Base-by-base conservation (phyloP, 768 basidiomycete species). In the Lactarius indigo region DNA sequence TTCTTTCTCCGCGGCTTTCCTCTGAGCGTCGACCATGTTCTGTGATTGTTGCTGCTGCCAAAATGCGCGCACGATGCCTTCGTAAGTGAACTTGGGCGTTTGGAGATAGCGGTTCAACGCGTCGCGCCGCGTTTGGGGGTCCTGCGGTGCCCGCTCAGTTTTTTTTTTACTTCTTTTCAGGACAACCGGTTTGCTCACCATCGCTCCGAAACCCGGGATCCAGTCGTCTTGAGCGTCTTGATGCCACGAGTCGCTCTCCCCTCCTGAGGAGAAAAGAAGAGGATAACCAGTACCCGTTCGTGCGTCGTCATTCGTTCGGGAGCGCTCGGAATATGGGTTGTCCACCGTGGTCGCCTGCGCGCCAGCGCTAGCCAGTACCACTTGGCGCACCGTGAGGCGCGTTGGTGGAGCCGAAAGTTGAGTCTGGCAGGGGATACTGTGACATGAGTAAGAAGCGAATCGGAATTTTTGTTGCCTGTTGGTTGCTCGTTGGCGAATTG, bases 141-240 rank as follows among this genome's bases (percentile, higher is more conserved):
- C 66, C 66, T 68, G 30, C 15, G 50, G 41, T 7, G 35, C 37
- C 8, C 12, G 7, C 6, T 60, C 28, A n/a, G 18, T 2, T 1
- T 5, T 31, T 20, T 8, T 15, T 12, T 28, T n/a, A n/a, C 18
- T 39, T 23, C 15, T 13, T 26, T 26, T 28, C 37, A n/a, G 20
- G 20, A 44, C n/a, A 23, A 52, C 3, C 54, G 54, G 15, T 47
- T 47, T 33, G 52, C 66, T 64, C 41, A 68, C 66, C 66, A 54
- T 68, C 20, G 23, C 13, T n/a, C n/a, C 35, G 42, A 68, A 68
- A 26, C 63, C 63, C 7, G 66, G 66, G 28, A 68, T 60, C 62
- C 62, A 63, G 26, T 56, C 66, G 33, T 59, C 63, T 23, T 63
- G 62, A 2, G 50, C 26, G 20, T 67, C 66, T 59, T 64, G 62